Base-by-base conservation (phyloP, 202 grass and related monocot species). In the Schoenoplectus tabernaemontani region DNA sequence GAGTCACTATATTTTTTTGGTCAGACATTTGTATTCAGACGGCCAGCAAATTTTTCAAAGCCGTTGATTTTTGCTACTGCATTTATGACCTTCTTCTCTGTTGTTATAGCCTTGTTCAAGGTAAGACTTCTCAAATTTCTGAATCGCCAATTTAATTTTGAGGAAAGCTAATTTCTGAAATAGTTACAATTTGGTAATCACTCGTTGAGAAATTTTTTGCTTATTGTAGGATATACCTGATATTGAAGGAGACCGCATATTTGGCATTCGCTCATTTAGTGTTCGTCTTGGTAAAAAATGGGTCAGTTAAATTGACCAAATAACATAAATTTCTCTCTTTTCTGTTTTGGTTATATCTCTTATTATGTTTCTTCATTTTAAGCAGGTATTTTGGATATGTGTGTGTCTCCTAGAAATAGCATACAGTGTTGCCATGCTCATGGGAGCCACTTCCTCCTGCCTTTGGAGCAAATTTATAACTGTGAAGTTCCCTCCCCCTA, bases 51-150 rank as follows among this genome's bases (percentile, higher is more conserved):
- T 61, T 91, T 93, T 76, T 87, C 88, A 26, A 95, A 79, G 75
- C 88, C 96, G 34, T 73, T 99, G 46, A 74, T 96, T 44, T 99
- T 98, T 89, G 96, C 96, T 50, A 95, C 91, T 85, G 91, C 86
- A 56, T 99, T 99, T 72, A 95, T 99, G 96, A 91, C 78, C 23
- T 99, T 99, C 90, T 98, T 98, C 86, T 95, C 92, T 82, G 88
- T 99, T 88, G 96, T 99, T 65, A 99, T 99, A 83, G 96, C 96
- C 80, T 75, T 98, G n/a, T 98, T 98, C 82, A 98, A 98, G 96
- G 96, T 95, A 89, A 43, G 16, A 37, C 32, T n/a, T 20, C 3
- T 58, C 16, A 4, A 39, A 28, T n/a, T n/a, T 72, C 44, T 32
- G 42, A 73, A 73, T 50, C 5, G 16, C 20, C 42, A n/a, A 26